These are phyloP conservation scores for Solanum infundibuliforme DNA, from an alignment of 257 asterid species.

Conservation along the genomic window DNA sequence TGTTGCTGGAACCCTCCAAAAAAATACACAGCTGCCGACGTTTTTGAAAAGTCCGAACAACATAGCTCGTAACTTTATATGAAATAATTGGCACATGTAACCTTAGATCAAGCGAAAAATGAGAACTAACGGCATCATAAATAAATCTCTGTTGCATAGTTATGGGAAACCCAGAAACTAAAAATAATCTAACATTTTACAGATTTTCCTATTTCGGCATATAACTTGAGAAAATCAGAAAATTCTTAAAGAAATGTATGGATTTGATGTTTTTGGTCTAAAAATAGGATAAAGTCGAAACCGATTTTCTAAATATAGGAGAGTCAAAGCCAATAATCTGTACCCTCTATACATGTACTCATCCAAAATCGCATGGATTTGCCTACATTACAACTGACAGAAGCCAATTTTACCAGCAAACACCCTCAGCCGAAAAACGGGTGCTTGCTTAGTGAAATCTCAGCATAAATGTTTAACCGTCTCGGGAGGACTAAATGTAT, in stretches of 20 bases:
- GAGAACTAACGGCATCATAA: not conserved
- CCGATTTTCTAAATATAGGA: not conserved
- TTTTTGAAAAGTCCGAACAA: not conserved
- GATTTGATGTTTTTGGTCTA: not conserved
- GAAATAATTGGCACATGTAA: not conserved
- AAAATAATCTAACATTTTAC: not conserved
- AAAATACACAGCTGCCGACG: not conserved
- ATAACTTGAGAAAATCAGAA: not conserved
- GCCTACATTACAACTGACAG: not conserved
- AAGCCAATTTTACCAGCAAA: not conserved
- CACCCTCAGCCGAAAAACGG: not conserved
- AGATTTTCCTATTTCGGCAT: not conserved
- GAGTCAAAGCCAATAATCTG: not conserved
- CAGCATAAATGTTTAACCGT: not conserved
- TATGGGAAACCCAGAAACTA: not conserved
- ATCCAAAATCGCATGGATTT: slow-evolving; percentile 1
- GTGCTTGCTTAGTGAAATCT: not conserved
- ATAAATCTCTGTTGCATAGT: not conserved
- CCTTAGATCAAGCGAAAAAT: not conserved
- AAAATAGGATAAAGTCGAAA: not conserved
- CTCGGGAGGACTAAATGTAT: not conserved
- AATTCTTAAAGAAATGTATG: not conserved
- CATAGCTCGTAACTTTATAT: not conserved
- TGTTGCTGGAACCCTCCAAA: not conserved
- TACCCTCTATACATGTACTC: slow-evolving; percentile 1